These are phyloP conservation scores for Populus trichocarpa DNA, from an alignment of 441 rosid species.

Conservation along the genomic window DNA sequence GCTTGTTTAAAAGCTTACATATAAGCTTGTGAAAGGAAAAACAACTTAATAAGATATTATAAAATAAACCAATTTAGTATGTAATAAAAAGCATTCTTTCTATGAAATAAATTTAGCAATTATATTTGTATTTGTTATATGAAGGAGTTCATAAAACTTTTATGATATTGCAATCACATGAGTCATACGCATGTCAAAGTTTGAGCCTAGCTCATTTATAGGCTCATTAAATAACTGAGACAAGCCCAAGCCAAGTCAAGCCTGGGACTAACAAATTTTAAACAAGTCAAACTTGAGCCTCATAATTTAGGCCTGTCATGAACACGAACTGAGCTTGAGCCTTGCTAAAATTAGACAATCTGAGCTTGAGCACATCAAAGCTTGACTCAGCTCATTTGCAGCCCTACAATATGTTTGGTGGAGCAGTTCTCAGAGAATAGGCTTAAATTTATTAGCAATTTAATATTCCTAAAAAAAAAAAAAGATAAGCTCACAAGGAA, in stretches of 20 bases:
- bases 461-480: no score
- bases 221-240: background rate
- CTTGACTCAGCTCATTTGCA: background rate
- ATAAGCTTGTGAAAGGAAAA: background rate
- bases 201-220: background rate
- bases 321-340: background rate
- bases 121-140: background rate
- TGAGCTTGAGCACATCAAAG: background rate
- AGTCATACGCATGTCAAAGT: background rate
- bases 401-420: background rate
- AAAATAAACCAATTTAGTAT: background rate
- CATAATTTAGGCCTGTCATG: background rate
- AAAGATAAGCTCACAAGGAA: no score
- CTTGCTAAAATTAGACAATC: background rate
- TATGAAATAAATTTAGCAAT: background rate
- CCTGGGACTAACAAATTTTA: background rate
- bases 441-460: no score
- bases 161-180: background rate
- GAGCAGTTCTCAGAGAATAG: no score
- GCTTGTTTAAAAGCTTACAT: background rate
- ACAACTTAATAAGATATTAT: background rate
- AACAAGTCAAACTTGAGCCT: background rate
- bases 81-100: background rate
- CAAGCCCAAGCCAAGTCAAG: background rate
- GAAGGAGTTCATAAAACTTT: background rate